phyloP scores from a whole-genome alignment of 2,329 filamentous ascomycete species.

The Aaosphaeria arxii region DNA sequence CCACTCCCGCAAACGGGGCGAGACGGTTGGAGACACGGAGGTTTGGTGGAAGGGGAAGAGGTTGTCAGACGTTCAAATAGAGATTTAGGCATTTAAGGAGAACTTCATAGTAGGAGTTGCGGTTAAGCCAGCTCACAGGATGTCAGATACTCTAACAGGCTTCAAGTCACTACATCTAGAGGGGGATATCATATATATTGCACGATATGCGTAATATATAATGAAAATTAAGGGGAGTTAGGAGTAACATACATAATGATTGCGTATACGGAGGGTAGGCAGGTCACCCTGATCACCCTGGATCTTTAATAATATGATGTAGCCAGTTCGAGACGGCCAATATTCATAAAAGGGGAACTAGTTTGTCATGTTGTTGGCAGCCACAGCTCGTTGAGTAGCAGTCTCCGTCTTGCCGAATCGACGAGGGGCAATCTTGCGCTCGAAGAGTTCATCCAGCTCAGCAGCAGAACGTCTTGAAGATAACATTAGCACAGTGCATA shows the following conservation, averaged over 20 bases:
- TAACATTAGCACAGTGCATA: not conserved
- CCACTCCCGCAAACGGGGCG: conserved; percentile 32
- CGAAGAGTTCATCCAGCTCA: conserved; percentile 8
- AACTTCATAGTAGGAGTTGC: conserved; percentile 60
- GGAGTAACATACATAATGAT: no score
- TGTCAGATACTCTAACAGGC: conserved; percentile 38
- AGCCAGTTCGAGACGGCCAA: not conserved
- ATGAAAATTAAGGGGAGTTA: no score
- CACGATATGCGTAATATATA: conserved; percentile 1
- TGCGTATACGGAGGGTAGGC: no score
- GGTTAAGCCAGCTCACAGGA: conserved; percentile 32
- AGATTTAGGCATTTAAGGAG: conserved; percentile 57
- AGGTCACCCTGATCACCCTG: no score
- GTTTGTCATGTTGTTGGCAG: not conserved
- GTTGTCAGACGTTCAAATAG: conserved; percentile 54
- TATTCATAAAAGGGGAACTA: not conserved
- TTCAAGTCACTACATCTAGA: conserved; percentile 48
- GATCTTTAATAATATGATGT: not conserved
- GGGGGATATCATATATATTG: conserved; percentile 35
- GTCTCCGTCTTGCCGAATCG: conserved; percentile 5
- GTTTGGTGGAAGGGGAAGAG: conserved; percentile 48
- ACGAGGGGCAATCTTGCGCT: conserved; percentile 7
- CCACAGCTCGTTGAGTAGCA: conserved; percentile 2
- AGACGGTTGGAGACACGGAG: conserved; percentile 47
- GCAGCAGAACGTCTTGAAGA: conserved; percentile 4